Conservation (phyloP, 441 rosid species). For the Erysimum cheiri region DNA sequence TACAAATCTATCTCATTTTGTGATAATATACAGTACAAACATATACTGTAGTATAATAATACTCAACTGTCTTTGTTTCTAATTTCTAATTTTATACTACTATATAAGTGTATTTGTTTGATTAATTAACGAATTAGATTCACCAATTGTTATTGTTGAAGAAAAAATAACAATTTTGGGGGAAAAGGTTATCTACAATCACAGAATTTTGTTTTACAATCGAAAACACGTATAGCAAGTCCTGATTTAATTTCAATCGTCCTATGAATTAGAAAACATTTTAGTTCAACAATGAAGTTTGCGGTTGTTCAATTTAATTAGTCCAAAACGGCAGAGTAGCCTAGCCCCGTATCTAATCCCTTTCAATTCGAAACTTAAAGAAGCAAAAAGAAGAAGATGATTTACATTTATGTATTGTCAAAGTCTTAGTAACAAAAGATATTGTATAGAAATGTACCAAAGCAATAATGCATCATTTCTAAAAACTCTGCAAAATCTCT, state of each 20-base stretch:
- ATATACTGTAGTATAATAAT: background rate
- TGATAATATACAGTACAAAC: background rate
- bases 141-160: background rate
- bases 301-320: background rate
- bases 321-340: background rate
- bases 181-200: too few species aligned
- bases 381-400: background rate
- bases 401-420: conserved; percentile 22
- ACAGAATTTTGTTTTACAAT: background rate
- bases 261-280: background rate
- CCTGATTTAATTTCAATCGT: background rate
- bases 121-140: background rate
- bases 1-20: conserved; percentile 16
- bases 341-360: background rate
- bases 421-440: conserved; percentile 7
- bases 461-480: conserved; percentile 6
- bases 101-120: background rate
- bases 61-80: background rate
- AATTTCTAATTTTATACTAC: too few species aligned
- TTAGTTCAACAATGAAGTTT: background rate
- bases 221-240: background rate
- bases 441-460: background rate
- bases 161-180: background rate
- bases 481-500: conserved; percentile 4
- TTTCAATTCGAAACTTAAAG: conserved; percentile 15